Evolutionary conservation across 2,329 filamentous ascomycete genomes (phyloP), one percentile per base, ranked within the genome.

Genomic region (Calonectria pseudoturangicola): DNA sequence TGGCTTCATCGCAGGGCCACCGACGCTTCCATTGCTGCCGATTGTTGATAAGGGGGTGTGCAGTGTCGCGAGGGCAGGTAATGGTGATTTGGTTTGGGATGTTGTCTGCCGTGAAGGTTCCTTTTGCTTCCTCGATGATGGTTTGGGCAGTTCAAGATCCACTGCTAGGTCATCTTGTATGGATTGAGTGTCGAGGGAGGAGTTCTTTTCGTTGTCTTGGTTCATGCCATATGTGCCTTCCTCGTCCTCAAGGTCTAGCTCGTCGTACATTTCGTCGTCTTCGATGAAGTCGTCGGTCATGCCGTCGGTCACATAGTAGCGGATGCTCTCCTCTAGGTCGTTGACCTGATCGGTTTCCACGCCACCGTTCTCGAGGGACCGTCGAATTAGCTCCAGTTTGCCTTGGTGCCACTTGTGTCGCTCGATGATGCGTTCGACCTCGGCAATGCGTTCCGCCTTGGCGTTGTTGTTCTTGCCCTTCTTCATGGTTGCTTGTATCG

Each of bases 391-490:
- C 85, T 99, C 97, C 75, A 99, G 89, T 83, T 98, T 98, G 76
- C 92, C 92, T 82, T 98, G 94, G 83, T 99, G 97, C 94, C 95
- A 98, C 85, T 98, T 98, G 88, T 98, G 96, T 79, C 94, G 92
- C 83, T 99, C 97, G 78, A 96, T 95, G 79, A 93, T 89, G 73
- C 90, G 88, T 81, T 98, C 94, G 77, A 99, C 93, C 82, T 97
- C 94, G 67, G 95, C 92, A 87, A 98, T 92, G 72, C 96, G 93
- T 76, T 98, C 96, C 3, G 94, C 93, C 85, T 97, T 98, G 76
- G 90, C 89, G 54, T 88, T 89, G 79, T 97, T 94, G 84, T 93
- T 95, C 88, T 98, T 98, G 81, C 95, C 94, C 87, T 98, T 98
- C 88, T 98, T 98, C 88, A 97, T 92, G 28, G 93, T 95, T 28